A percentile compares a stretch with the other conserved stretches of the same genome.
phyloP scores from a whole-genome alignment of 2,329 filamentous ascomycete species.

The Hymenotorrendiella dingleyae region DNA sequence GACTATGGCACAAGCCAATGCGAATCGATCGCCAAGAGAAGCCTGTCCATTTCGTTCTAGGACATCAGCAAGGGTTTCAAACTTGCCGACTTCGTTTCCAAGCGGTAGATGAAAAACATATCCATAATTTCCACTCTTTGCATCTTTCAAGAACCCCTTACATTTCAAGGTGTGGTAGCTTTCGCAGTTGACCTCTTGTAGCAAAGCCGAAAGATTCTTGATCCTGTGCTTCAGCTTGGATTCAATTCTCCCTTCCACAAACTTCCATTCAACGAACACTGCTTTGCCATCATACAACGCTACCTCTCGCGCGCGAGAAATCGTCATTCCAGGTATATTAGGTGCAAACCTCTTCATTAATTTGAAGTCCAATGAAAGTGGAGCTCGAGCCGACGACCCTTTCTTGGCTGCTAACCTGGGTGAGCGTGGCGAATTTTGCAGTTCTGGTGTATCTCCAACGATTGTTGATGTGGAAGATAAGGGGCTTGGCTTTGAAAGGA shows the following conservation, averaged over 20 bases:
- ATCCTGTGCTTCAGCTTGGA: constrained; percentile 9
- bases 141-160: constrained; percentile 10
- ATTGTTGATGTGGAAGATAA: not conserved
- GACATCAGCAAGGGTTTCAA: constrained; percentile 5
- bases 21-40: constrained; percentile 5
- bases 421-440: not conserved
- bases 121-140: constrained; percentile 8
- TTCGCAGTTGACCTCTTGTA: constrained; percentile 5
- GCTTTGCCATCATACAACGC: constrained; percentile 8
- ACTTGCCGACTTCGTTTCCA: constrained; percentile 1
- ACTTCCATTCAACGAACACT: constrained; percentile 16
- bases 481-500: no score
- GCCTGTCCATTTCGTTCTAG: not conserved
- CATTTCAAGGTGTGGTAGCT: constrained; percentile 12
- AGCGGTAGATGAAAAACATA: constrained; percentile 10
- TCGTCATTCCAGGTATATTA: no score
- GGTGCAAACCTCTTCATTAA: constrained; percentile 1
- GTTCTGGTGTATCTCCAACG: not conserved
- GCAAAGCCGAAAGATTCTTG: constrained; percentile 11
- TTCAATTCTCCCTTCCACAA: constrained; percentile 2
- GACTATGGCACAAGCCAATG: constrained; percentile 8
- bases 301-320: constrained; percentile 8
- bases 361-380: not conserved
- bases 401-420: not conserved
- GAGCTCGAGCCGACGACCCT: not conserved